phyloP scores from a whole-genome alignment of 768 basidiomycete species.

The Coprinellus aureogranulatus region DNA sequence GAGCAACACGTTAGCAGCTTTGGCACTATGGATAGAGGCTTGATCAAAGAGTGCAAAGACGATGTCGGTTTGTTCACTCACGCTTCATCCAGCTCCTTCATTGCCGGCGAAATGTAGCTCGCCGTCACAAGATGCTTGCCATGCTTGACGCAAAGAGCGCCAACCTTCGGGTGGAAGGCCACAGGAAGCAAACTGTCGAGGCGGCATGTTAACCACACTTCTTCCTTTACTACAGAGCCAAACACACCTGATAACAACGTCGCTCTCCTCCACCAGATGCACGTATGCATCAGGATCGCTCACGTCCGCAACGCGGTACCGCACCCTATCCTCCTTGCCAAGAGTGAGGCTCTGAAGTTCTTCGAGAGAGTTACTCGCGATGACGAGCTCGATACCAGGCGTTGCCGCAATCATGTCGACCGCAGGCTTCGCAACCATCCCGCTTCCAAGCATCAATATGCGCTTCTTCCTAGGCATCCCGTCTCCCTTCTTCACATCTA shows the following conservation, averaged over 20 bases:
- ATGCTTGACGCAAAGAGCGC: conserved; percentile 67
- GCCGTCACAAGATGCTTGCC: conserved; percentile 84
- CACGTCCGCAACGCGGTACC: conserved; percentile 60
- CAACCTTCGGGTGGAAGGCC: conserved; percentile 66
- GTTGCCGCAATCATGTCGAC: conserved; percentile 68
- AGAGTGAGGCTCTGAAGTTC: conserved; percentile 51
- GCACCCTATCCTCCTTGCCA: conserved; percentile 42
- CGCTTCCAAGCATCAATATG: conserved; percentile 82
- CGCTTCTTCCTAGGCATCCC: conserved; percentile 45
- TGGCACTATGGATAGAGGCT: conserved; percentile 43
- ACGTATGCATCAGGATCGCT: conserved; percentile 43
- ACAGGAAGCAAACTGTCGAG: conserved; percentile 82
- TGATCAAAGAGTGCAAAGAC: background rate
- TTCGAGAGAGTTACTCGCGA: conserved; percentile 69
- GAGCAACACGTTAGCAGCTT: conserved; percentile 61
- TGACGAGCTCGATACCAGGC: conserved; percentile 62
- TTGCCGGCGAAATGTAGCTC: conserved; percentile 81
- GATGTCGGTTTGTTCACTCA: conserved; percentile 29
- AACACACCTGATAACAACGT: conserved; percentile 80
- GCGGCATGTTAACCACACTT: background rate
- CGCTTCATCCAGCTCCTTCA: conserved; percentile 64
- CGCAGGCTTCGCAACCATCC: conserved; percentile 93
- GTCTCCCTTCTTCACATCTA: background rate
- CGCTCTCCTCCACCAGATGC: conserved; percentile 56
- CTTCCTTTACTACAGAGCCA: background rate